These are phyloP conservation scores for Nakazawaea pomicola DNA, from an alignment of 805 yeast species.

Conservation along the genomic window DNA sequence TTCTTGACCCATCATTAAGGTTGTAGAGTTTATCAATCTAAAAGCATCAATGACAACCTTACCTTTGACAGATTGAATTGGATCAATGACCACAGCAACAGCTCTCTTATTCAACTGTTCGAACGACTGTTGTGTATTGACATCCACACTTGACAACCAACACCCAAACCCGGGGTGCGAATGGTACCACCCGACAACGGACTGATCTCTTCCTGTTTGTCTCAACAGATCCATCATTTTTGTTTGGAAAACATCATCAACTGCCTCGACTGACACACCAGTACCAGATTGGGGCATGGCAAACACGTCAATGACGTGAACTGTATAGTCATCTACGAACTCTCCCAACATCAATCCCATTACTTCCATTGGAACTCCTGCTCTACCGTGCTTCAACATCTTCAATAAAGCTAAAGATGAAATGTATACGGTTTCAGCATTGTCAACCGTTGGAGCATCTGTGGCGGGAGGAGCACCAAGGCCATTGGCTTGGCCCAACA, in stretches of 20 bases:
- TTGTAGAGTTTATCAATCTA: conserved; percentile 83
- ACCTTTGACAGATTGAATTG: conserved; percentile 97
- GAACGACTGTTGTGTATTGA: conserved; percentile 95
- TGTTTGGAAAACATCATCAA: conserved; percentile 97
- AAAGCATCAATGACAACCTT: conserved; percentile 98
- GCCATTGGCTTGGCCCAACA: conserved; percentile 36
- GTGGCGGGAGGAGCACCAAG: conserved; percentile 40
- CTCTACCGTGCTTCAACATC: conserved; percentile 97
- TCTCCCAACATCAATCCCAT: conserved; percentile 99
- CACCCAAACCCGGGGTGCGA: conserved; percentile 99
- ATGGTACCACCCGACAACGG: conserved; percentile 99
- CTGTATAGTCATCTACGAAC: conserved; percentile 94
- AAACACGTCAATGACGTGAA: conserved; percentile 95
- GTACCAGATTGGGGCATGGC: conserved; percentile 99
- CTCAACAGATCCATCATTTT: conserved; percentile 99
- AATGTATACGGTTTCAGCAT: conserved; percentile 93
- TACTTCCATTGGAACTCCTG: conserved; percentile 74
- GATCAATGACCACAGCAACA: conserved; percentile 97
- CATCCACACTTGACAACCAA: conserved; percentile 97
- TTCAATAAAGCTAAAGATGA: conserved; percentile 92
- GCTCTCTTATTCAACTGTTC: conserved; percentile 95
- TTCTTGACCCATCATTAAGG: conserved; percentile 93
- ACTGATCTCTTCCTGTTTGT: conserved; percentile 98
- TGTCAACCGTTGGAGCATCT: conserved; percentile 85
- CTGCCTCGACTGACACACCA: conserved; percentile 98